Conservation (phyloP, 345 rosid species). For the Eutrema japonicum region DNA sequence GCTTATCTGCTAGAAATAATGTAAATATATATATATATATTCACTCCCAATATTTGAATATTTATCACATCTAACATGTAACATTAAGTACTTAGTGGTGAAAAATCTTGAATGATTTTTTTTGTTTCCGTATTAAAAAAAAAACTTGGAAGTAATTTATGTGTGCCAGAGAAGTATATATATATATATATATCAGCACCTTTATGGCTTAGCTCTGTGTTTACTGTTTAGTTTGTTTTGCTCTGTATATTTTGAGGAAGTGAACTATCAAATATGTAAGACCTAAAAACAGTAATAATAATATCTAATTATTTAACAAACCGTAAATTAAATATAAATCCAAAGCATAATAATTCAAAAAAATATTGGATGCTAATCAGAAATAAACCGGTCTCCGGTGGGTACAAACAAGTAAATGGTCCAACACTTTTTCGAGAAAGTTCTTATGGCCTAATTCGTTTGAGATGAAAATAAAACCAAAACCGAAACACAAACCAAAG, state of each 20-base stretch:
- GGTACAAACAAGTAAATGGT: too few species aligned
- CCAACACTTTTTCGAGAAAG: too few species aligned
- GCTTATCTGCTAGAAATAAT: neutral
- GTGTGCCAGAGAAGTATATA: neutral
- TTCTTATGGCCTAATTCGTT: too few species aligned
- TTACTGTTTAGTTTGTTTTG: neutral
- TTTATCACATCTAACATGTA: neutral
- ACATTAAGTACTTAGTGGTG: neutral
- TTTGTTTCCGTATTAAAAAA: neutral
- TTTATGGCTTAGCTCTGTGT: too few species aligned
- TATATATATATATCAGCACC: neutral
- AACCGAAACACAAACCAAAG: neutral
- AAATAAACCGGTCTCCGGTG: neutral
- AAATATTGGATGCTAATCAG: neutral
- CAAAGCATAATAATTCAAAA: neutral
- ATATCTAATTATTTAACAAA: neutral
- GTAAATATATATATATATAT: neutral
- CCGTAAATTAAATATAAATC: neutral
- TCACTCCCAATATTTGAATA: neutral
- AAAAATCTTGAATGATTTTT: neutral
- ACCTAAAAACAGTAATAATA: neutral
- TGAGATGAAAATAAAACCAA: too few species aligned
- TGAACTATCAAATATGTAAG: neutral
- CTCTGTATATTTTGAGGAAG: neutral
- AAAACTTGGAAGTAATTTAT: neutral